These are phyloP conservation scores for Blastocystis sp. DNA, from an alignment of 352 stramenopile genomes.

Conservation along the genomic window DNA sequence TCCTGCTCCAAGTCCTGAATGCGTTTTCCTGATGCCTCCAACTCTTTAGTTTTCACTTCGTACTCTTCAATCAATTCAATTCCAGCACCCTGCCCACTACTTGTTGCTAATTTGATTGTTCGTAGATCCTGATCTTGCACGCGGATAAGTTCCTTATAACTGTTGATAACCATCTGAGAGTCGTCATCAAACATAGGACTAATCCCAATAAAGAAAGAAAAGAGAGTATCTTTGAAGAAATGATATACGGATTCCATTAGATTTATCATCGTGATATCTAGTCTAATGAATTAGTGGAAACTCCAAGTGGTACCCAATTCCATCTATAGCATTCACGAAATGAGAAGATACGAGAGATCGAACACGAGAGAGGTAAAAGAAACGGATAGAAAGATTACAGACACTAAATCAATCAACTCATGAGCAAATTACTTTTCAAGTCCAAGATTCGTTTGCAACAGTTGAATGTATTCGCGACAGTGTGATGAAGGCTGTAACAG, in stretches of 20 bases:
- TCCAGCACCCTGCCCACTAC: not conserved
- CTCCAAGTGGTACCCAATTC: not conserved
- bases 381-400: conserved; percentile 11
- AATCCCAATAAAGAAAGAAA: not conserved
- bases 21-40: not conserved
- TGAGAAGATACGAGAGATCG: not conserved
- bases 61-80: conserved; percentile 34
- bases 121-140: conserved; percentile 35
- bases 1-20: conserved; percentile 23
- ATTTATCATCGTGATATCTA: not conserved
- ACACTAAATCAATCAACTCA: not conserved
- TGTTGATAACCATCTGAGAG: conserved; percentile 32
- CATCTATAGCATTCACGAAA: not conserved
- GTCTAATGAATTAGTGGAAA: not conserved
- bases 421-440: not conserved
- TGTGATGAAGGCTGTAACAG: not conserved
- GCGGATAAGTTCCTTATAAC: conserved; percentile 48
- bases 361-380: conserved; percentile 28
- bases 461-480: not conserved
- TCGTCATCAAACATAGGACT: not conserved
- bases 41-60: not conserved
- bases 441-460: not conserved
- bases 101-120: not conserved
- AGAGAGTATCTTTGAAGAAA: conserved; percentile 19
- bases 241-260: not conserved